Conservation (phyloP, 805 yeast genomes). For the Candida xyloterini region DNA sequence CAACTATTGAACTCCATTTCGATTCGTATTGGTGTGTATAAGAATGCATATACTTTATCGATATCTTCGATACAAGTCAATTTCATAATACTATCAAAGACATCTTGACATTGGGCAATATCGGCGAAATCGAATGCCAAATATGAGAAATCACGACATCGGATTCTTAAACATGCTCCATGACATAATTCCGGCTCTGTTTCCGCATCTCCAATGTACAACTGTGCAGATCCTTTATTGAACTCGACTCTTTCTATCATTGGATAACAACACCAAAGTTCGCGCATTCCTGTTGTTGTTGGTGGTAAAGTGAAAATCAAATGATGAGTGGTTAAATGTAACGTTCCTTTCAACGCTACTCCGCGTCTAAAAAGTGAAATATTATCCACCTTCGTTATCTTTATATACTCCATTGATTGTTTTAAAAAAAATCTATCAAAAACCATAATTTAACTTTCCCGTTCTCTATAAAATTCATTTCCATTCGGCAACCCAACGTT, state of each 20-base stretch:
- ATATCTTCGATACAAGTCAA: slow-evolving; percentile 55
- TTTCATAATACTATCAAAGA: slow-evolving; percentile 65
- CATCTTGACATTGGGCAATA: slow-evolving; percentile 61
- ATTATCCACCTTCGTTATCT: slow-evolving; percentile 46
- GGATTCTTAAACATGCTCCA: slow-evolving; percentile 60
- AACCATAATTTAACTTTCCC: not conserved
- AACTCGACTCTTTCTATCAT: slow-evolving; percentile 63
- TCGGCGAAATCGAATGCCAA: slow-evolving; percentile 70
- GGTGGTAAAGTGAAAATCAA: slow-evolving; percentile 52
- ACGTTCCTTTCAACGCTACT: slow-evolving; percentile 48
- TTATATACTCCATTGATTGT: slow-evolving; percentile 51
- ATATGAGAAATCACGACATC: slow-evolving; percentile 82
- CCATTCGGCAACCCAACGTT: slow-evolving; percentile 45
- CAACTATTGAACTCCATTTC: slow-evolving; percentile 71
- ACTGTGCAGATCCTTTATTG: slow-evolving; percentile 49
- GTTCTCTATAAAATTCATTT: slow-evolving; percentile 1
- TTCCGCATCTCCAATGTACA: slow-evolving; percentile 19
- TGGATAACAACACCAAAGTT: slow-evolving; percentile 92
- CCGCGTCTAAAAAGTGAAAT: slow-evolving; percentile 59
- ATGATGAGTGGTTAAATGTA: slow-evolving; percentile 75
- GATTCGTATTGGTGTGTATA: slow-evolving; percentile 69
- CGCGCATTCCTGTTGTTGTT: slow-evolving; percentile 39
- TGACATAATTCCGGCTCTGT: slow-evolving; percentile 19
- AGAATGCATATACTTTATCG: slow-evolving; percentile 73
- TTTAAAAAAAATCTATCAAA: not conserved